Evolutionary conservation across 2,329 filamentous ascomycete genomes (phyloP).

Genomic region (Claviceps maximensis): DNA sequence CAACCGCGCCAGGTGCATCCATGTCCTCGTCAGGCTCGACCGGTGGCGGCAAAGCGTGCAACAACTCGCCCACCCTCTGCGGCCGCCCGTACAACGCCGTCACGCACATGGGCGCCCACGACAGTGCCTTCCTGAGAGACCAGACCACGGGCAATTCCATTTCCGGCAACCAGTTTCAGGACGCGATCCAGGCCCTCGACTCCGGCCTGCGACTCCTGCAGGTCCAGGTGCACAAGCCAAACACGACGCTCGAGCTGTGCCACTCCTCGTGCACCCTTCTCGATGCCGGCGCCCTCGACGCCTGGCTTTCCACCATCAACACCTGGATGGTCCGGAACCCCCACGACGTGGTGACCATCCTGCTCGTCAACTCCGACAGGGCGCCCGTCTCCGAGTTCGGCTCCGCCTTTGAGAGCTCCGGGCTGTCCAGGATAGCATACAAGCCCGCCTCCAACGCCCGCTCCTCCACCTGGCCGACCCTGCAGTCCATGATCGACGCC

Average conservation of each 20-base stretch:
- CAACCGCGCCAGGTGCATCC: slow-evolving; percentile 5
- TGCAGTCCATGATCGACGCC: slow-evolving; percentile 52
- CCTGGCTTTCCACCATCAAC: slow-evolving; percentile 52
- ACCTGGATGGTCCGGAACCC: slow-evolving; percentile 56
- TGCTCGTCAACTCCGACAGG: slow-evolving; percentile 58
- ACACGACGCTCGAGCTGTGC: slow-evolving; percentile 51
- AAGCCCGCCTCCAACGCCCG: slow-evolving; percentile 30
- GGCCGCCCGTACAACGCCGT: slow-evolving; percentile 58
- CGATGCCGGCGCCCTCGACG: slow-evolving; percentile 52
- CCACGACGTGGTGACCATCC: slow-evolving; percentile 62
- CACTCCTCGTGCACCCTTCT: slow-evolving; percentile 55
- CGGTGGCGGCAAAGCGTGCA: slow-evolving; percentile 42
- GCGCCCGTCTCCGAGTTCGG: slow-evolving; percentile 42
- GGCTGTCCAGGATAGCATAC: slow-evolving; percentile 50
- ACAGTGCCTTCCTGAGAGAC: slow-evolving; percentile 60
- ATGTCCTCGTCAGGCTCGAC: slow-evolving; percentile 6
- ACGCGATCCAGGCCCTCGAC: slow-evolving; percentile 56
- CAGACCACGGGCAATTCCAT: slow-evolving; percentile 45
- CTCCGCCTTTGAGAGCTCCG: slow-evolving; percentile 39
- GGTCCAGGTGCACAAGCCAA: slow-evolving; percentile 53
- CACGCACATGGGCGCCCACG: slow-evolving; percentile 66
- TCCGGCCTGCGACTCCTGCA: slow-evolving; percentile 60
- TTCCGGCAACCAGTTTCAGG: slow-evolving; percentile 61
- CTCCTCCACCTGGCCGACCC: slow-evolving; percentile 51
- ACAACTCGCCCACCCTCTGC: slow-evolving; percentile 69